Base-by-base conservation (phyloP, 495 filamentous ascomycete genomes). In the Hypoxylon crocopeplum region DNA sequence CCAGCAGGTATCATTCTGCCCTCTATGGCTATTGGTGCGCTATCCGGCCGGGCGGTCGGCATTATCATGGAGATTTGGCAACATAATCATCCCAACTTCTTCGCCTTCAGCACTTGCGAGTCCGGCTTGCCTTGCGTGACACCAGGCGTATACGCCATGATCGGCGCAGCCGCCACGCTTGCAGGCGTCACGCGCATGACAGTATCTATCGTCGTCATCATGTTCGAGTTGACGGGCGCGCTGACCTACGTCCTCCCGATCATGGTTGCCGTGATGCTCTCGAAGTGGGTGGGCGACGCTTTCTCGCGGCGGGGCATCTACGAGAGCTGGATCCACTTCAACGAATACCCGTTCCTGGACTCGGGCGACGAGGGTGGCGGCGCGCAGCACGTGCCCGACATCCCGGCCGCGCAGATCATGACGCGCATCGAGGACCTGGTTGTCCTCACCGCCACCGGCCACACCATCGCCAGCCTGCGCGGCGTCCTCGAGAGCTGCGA, bases 251-350 rank as follows among this genome's bases (percentile, higher is more conserved):
- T 98, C 25, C 86, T 98, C 8, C 94, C 94, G 15, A 98, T 98
- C 69, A 98, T 98, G 94, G 89, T 98, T 55, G 92, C 95, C n/a
- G 94, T 98, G 56, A 96, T 98, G 93, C 76, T 98, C 17, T 90
- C 88, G 56, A 98, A 98, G 74, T 98, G 94, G 94, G 92, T 96
- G 16, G 94, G 94, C 66, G 94, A 98, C 72, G 94, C 93, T 21
- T 96, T 98, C 72, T 90, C 90, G 13, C 91, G 90, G 42, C 85
- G 89, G 13, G 94, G 95, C 22, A 98, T 98, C 72, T 98, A 98
- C 78, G 94, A 98, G 68, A 89, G 86, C 39, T 98, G 94, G 94
- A 98, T 98, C 68, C 88, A 90, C 50, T 88, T 98, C 70, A 93
- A 93, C 61, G 92, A 92, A 65, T 98, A 97, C 73, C 95, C 95